phyloP scores from a whole-genome alignment of 768 basidiomycete species.

The Boletus sp. region DNA sequence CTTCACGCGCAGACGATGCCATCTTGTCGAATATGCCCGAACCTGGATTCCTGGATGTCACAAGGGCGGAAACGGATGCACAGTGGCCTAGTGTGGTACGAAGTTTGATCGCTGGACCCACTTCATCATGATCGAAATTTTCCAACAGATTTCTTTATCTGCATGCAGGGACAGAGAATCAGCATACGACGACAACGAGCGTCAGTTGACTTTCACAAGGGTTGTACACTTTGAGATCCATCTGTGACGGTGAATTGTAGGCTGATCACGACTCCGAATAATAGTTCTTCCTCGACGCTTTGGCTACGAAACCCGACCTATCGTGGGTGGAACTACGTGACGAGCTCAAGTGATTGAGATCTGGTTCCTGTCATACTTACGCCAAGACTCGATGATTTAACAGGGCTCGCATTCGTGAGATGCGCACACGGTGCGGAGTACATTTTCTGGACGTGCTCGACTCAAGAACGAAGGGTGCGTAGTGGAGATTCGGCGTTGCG shows the following conservation, averaged over 20 bases:
- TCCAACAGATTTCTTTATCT: conserved; percentile 7
- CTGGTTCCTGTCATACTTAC: not conserved
- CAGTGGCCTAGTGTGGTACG: not conserved
- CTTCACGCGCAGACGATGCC: not conserved
- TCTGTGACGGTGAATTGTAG: not conserved
- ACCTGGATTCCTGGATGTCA: not conserved
- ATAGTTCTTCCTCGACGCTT: not conserved
- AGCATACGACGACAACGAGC: conserved; percentile 3
- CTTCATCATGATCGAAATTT: not conserved
- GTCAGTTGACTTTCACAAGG: conserved; percentile 6
- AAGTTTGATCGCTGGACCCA: not conserved
- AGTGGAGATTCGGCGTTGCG: not conserved
- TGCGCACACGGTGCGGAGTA: not conserved
- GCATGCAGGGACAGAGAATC: conserved; percentile 4
- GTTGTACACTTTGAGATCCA: not conserved
- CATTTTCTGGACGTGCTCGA: not conserved
- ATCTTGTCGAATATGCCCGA: not conserved
- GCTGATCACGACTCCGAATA: not conserved
- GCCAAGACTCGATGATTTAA: not conserved
- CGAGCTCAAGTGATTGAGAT: not conserved
- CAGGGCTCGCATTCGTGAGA: not conserved
- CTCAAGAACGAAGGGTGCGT: conserved; percentile 7
- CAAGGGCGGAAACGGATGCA: not conserved
- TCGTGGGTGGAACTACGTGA: conserved; percentile 1
- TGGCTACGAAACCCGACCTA: not conserved